Evolutionary conservation across 192 early-diverging fungal species (phyloP), one percentile per base, ranked within the genome.

Genomic region (Podila horticola): DNA sequence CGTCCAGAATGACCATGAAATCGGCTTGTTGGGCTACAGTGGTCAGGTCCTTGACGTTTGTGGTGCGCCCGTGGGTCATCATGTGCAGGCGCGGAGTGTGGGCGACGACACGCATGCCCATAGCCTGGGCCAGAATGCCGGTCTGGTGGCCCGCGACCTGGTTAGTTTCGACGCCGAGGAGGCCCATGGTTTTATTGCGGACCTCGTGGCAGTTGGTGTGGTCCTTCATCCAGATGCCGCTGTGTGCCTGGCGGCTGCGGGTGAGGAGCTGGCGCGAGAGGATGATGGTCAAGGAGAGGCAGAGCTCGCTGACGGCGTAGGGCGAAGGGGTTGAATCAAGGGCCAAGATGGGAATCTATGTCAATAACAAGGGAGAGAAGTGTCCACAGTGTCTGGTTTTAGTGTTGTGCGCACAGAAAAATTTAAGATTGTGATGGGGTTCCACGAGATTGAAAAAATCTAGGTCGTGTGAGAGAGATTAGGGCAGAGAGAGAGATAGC

Each of bases 291-390:
- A 81, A 45, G n/a, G 77, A 81, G 71, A 81, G 66, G 49, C 77
- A 81, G 49, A 81, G 77, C 71, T 81, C 77, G 36, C 77, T 81
- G 57, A 81, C 77, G 45, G 77, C 77, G 38, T 81, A 81, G 8
- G 77, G 77, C 31, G 77, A 81, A 48, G 77, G 77, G 11, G 77
- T 69, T 29, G 77, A 81, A 67, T 81, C 71, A 31, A 81, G 67
- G 19, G 77, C 34, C 41, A 81, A 26, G 57, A 81, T 73, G 24
- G 77, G 77, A 29, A 81, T 81, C 77, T 81, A 72, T 31, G 38
- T 5, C 28, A 28, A 49, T 28, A 33, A 4, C 24, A 20, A 36
- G 24, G 51, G 48, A 65, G 28, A 48, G 50, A 55, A 55, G 20
- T 34, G 30, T 38, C 6, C 0, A 15, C 51, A 15, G 22, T 2